Evolutionary conservation across 257 asterid genomes (phyloP).

Genomic region (Salvia miltiorrhiza): DNA sequence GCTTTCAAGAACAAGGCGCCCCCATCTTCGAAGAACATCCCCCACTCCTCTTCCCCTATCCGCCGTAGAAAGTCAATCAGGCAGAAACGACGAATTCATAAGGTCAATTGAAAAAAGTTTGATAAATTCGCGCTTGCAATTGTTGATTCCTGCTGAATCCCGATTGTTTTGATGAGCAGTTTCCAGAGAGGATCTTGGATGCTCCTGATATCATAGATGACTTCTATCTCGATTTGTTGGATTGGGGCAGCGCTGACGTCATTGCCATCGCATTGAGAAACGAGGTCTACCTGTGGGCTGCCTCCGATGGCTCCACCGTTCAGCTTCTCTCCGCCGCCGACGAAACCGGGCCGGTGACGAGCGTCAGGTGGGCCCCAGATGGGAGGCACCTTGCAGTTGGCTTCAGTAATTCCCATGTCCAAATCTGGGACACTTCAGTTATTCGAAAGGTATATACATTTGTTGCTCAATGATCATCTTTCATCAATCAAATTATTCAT

Average conservation of each 20-base stretch:
- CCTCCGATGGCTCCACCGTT: conserved; percentile 28
- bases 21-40: background rate
- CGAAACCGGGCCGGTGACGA: conserved; percentile 38
- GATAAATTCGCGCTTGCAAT: background rate
- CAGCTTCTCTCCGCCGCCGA: conserved; percentile 28
- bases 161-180: conserved; percentile 18
- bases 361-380: conserved; percentile 46
- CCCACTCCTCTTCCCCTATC: conserved; percentile 11
- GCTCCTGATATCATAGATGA: conserved; percentile 45
- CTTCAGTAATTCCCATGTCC: conserved; percentile 38
- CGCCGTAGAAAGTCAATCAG: conserved; percentile 7
- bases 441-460: conserved; percentile 18
- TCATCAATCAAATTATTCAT: too few species aligned
- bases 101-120: conserved; percentile 20
- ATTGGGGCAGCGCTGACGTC: conserved; percentile 41
- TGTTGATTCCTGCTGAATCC: background rate
- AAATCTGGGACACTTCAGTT: conserved; percentile 31
- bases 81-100: conserved; percentile 23
- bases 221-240: conserved; percentile 44
- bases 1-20: conserved; percentile 45
- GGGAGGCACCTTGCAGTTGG: conserved; percentile 45
- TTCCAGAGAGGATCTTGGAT: conserved; percentile 34
- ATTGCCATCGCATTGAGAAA: conserved; percentile 42
- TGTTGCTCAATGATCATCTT: too few species aligned
- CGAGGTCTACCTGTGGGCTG: conserved; percentile 39